phyloP scores from a whole-genome alignment of 306 rosid genomes.

The Cicer bijugum region DNA sequence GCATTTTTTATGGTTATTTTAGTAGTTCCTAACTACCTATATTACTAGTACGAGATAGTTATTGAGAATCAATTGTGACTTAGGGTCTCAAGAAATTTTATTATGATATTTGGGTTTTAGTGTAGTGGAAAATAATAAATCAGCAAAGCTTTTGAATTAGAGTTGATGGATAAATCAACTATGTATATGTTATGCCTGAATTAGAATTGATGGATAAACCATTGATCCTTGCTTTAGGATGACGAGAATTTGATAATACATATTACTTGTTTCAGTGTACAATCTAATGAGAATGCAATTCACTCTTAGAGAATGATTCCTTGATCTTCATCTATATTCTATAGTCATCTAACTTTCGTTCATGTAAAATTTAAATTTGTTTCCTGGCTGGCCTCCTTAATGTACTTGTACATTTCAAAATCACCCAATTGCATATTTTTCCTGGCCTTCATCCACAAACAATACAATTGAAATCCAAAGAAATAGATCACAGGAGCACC shows the following conservation, averaged over 20 bases:
- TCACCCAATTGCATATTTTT: constrained; percentile 7
- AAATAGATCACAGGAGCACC: background rate
- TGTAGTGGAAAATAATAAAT: constrained; percentile 2
- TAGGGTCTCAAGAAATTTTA: constrained; percentile 19
- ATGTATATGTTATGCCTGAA: constrained; percentile 3
- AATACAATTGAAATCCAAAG: background rate
- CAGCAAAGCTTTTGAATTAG: background rate
- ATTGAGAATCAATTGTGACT: constrained; percentile 18
- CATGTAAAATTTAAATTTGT: background rate
- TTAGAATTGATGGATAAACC: too few relatives aligned
- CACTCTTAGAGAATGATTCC: constrained; percentile 6
- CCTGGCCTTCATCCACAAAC: background rate
- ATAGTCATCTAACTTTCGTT: background rate
- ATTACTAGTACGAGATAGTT: background rate
- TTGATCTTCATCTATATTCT: background rate
- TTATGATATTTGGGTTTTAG: constrained; percentile 3
- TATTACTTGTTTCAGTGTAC: background rate
- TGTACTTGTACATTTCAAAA: constrained; percentile 2
- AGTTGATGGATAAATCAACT: background rate
- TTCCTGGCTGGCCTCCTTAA: constrained; percentile 15
- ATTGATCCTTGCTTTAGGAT: background rate
- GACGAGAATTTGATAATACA: constrained; percentile 5
- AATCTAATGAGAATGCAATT: constrained; percentile 2
- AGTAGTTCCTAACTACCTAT: background rate
- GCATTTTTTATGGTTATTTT: constrained; percentile 31